Base-by-base conservation (phyloP, 441 rosid genomes). In the Capsella rubella region DNA sequence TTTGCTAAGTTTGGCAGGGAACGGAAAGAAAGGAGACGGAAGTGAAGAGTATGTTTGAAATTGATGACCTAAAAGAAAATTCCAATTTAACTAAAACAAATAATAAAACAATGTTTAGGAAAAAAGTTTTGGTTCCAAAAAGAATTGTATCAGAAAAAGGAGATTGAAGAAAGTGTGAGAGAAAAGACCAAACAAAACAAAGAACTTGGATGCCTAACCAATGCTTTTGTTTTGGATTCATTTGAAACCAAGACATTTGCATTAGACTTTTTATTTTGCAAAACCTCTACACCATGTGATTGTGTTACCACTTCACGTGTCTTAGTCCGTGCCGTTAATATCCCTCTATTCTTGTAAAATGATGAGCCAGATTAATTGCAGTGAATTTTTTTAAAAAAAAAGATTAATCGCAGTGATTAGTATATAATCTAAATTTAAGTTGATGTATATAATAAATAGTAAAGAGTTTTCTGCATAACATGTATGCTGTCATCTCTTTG, bases 171-270 rank as follows among this genome's bases (percentile, higher is more conserved):
- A 64, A 31, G 59, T 54, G 47, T 43, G 50, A 53, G 61, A 64
- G 66, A 54, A 67, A 65, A 60, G 60, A 61, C 62, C 64, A 73
- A 68, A 63, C 71, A 63, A 63, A 62, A 68, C 55, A 65, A 25
- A 76, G 76, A 72, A 74, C 54, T 71, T 81, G 56, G 49, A 46
- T 71, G 70, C 80, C 82, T 69, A 68, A 75, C 76, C 84, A 64
- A 71, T 75, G 78, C 76, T 72, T 75, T 83, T 60, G 42, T 45
- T 61, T 63, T 40, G 37, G 32, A 40, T 71, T 54, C 67, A 49
- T 50, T 54, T 61, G 43, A 55, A 53, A 60, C 65, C 69, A 67
- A 50, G 50, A 59, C 61, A 82, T 51, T 21, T 21, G n/a, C 80
- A 73, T 78, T 72, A 80, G 61, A 71, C 59, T 67, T 75, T 47